A percentile compares a stretch with the other conserved stretches of the same genome.
Evolutionary conservation across 495 filamentous ascomycete genomes (phyloP).

Genomic region (Talaromyces ruber): DNA sequence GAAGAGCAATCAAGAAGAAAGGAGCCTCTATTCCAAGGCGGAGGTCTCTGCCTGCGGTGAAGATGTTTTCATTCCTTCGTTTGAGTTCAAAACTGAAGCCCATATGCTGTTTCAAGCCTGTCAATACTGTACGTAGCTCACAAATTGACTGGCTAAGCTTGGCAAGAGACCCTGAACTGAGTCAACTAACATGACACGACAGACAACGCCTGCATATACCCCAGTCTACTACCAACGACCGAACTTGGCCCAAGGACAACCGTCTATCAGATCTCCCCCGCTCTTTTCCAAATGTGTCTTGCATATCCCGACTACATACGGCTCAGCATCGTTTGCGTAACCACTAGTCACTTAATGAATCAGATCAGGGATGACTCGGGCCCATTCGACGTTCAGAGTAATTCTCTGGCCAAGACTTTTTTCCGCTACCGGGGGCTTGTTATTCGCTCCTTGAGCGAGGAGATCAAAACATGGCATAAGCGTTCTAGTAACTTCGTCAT

Average conservation of each 20-base stretch:
- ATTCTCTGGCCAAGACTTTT: conserved; percentile 13
- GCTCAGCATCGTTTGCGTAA: conserved; percentile 22
- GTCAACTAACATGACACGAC: background rate
- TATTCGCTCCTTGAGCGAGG: conserved; percentile 22
- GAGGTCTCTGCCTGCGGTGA: background rate
- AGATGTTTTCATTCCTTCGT: background rate
- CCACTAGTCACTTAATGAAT: conserved; percentile 24
- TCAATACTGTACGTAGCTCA: background rate
- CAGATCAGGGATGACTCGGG: conserved; percentile 9
- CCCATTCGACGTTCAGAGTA: background rate
- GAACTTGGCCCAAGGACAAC: conserved; percentile 20
- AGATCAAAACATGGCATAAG: conserved; percentile 11
- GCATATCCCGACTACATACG: conserved; percentile 16
- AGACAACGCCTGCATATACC: conserved; percentile 25
- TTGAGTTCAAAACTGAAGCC: background rate
- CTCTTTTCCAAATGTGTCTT: conserved; percentile 2
- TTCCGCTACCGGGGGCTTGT: conserved; percentile 21
- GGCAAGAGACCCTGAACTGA: background rate
- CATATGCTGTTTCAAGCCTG: background rate
- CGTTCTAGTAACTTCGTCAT: conserved; percentile 14
- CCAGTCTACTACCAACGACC: conserved; percentile 12
- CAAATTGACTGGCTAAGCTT: background rate
- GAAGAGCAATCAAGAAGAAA: background rate
- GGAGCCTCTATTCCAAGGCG: background rate
- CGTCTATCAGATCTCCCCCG: conserved; percentile 16